Evolutionary conservation across 1,284 basidiomycete species (phyloP).

Genomic region (Pseudozyma hubeiensis): DNA sequence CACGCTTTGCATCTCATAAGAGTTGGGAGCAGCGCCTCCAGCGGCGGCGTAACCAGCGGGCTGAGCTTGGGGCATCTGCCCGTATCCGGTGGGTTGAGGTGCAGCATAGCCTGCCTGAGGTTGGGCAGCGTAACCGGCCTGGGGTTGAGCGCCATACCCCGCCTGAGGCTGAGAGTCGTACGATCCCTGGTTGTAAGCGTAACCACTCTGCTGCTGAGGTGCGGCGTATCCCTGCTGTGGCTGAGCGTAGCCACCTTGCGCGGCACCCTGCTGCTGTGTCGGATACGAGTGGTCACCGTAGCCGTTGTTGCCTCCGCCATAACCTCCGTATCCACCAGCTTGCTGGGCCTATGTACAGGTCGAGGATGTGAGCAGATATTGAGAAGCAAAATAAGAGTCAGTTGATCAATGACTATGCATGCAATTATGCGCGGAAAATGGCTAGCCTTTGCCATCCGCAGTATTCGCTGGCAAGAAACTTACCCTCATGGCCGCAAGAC

Average conservation of each 20-base stretch:
- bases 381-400: constrained; percentile 4
- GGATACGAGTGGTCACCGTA: constrained; percentile 68
- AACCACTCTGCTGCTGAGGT: constrained; percentile 33
- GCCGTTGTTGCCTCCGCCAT: constrained; percentile 64
- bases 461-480: constrained; percentile 5
- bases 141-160: constrained; percentile 15
- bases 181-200: constrained; percentile 29
- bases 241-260: constrained; percentile 38
- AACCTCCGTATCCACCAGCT: constrained; percentile 64
- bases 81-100: constrained; percentile 22
- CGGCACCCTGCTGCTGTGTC: constrained; percentile 53
- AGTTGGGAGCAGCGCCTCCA: constrained; percentile 12
- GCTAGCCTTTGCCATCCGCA: neutral
- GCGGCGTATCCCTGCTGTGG: constrained; percentile 22
- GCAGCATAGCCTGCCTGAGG: constrained; percentile 16
- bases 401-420: neutral
- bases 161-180: constrained; percentile 26
- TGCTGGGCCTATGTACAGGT: constrained; percentile 41
- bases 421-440: neutral
- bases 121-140: constrained; percentile 16
- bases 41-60: constrained; percentile 28
- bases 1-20: constrained; percentile 60
- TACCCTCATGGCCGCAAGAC: constrained; percentile 58
- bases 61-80: constrained; percentile 40
- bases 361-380: neutral